These are phyloP conservation scores for Ambrosia artemisiifolia DNA, from an alignment of 129 eudicot species.

Conservation along the genomic window DNA sequence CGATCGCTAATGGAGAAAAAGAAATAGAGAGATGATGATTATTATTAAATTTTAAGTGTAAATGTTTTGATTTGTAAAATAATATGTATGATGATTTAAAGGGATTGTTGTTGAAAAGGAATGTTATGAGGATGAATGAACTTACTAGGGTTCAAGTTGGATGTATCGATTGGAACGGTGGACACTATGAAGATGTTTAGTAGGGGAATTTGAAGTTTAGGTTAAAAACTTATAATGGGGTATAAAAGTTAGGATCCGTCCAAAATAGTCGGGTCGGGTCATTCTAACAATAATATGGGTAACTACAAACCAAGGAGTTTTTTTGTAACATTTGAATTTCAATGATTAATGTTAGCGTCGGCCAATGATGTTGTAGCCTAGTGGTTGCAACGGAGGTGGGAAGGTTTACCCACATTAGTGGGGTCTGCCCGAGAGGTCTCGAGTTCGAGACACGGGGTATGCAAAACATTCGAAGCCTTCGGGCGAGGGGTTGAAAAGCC, in stretches of 20 bases:
- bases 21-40: background rate
- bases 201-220: background rate
- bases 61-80: background rate
- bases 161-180: background rate
- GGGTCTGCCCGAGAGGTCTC: too few relatives aligned
- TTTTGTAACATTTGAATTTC: too few relatives aligned
- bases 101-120: background rate
- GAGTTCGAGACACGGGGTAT: too few relatives aligned
- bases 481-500: too few relatives aligned
- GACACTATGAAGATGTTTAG: background rate
- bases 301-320: too few relatives aligned
- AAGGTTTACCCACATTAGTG: too few relatives aligned
- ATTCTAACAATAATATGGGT: too few relatives aligned
- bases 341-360: too few relatives aligned
- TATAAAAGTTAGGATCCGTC: background rate
- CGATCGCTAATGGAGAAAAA: background rate
- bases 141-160: constrained; percentile 5
- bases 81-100: background rate
- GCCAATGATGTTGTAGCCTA: too few relatives aligned
- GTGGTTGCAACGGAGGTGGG: too few relatives aligned
- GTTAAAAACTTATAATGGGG: background rate
- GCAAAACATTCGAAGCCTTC: too few relatives aligned
- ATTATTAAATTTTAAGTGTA: background rate
- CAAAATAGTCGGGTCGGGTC: background rate
- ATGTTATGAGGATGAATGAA: too few relatives aligned